Evolutionary conservation across 441 rosid species (phyloP), one percentile per base, ranked within the genome.

Genomic region (Metrosideros polymorpha): DNA sequence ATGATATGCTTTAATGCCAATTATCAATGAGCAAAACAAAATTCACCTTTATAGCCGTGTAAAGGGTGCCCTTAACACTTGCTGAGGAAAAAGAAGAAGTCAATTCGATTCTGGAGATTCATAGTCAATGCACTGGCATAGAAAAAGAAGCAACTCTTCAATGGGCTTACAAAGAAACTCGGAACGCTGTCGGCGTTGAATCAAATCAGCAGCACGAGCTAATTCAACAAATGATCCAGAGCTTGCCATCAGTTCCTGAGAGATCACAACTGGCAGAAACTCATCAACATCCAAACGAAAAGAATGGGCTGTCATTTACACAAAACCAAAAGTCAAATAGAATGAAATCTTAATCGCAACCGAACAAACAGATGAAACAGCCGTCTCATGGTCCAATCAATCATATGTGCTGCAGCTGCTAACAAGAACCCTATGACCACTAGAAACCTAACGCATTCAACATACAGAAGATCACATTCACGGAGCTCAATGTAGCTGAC

Each of bases 171-270:
- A 91, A 45, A 86, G 95, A 86, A 96, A 93, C 85, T 95, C 98
- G 4, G 98, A 95, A 32, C 98, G 94, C 84, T 97, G 99, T 85
- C 98, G 91, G 51, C 94, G 97, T 83, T 97, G 98, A 85, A 94
- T 95, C 90, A 97, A 88, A 87, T 97, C 98, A 88, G 98, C 99
- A 86, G 98, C 98, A 86, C 87, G 89, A 53, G 97, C 98, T 85
- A 85, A 87, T 90, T 90, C 93, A 83, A 93, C 88, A 83, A 91
- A 93, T 77, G 92, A 87, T 89, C 91, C 95, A 35, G 94, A 95
- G 89, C 94, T 92, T 63, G 91, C 89, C 83, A 94, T 86, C 84
- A 97, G 57, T 90, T 91, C 99, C 98, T 96, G 92, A 86, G 79
- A 90, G 86, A 92, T 86, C 89, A 91, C 87, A 91, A 92, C 94